A percentile compares a stretch with the other conserved stretches of the same genome.
Evolutionary conservation across 352 stramenopile genomes (phyloP).

Genomic region (Peronospora belbahrii): DNA sequence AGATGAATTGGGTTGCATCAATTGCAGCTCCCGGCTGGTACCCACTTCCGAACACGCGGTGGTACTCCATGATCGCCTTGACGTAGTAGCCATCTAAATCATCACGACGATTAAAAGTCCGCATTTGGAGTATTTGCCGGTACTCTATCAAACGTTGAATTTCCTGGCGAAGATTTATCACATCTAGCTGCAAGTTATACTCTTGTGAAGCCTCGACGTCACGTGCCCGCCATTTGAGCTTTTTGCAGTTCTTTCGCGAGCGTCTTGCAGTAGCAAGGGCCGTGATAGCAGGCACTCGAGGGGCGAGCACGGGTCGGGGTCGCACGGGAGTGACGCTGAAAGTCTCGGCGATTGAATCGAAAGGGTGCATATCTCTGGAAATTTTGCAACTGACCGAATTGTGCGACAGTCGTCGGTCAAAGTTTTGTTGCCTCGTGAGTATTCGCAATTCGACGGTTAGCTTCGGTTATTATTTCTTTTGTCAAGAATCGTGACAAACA

Average conservation of each 20-base stretch:
- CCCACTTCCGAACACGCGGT: slow-evolving; percentile 46
- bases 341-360: slow-evolving; percentile 8
- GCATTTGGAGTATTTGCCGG: slow-evolving; percentile 21
- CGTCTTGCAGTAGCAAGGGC: slow-evolving; percentile 12
- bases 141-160: slow-evolving; percentile 32
- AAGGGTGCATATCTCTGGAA: slow-evolving; percentile 1
- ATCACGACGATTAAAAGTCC: slow-evolving; percentile 34
- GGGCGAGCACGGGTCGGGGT: slow-evolving; percentile 12
- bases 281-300: slow-evolving; percentile 7
- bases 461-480: slow-evolving; percentile 16
- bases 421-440: background rate
- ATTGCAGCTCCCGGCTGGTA: slow-evolving; percentile 23
- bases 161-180: slow-evolving; percentile 37
- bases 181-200: slow-evolving; percentile 53
- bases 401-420: slow-evolving; percentile 1
- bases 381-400: slow-evolving; percentile 5
- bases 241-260: slow-evolving; percentile 11
- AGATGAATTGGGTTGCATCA: slow-evolving; percentile 33
- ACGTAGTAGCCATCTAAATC: slow-evolving; percentile 38
- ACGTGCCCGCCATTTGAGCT: slow-evolving; percentile 49
- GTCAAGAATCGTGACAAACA: background rate
- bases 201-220: slow-evolving; percentile 47
- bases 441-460: slow-evolving; percentile 10
- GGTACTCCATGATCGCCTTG: slow-evolving; percentile 46
- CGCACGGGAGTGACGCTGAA: slow-evolving; percentile 15